Base-by-base conservation (phyloP, 148 eudicot species). In the Rhododendron williamsianum region DNA sequence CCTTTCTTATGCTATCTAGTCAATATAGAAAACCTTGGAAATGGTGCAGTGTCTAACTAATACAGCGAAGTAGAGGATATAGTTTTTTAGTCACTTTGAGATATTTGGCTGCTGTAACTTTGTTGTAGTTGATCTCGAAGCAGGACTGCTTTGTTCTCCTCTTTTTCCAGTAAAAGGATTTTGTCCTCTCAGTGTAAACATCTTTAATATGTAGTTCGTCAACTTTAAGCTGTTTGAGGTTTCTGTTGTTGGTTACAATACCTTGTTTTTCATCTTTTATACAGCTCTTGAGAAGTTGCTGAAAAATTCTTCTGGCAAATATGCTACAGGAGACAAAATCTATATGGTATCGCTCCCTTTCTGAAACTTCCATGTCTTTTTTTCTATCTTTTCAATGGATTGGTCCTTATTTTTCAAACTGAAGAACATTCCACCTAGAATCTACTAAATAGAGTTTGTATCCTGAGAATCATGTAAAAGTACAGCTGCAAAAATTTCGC, bases 271-370 rank as follows among this genome's bases (percentile, higher is more conserved):
- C 56, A 77, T 78, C 9, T 77, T 23, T 56, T 77, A 35, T 76
- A 73, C 90, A 91, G 92, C 92, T 86, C 86, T 91, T 63, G 92
- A 91, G 84, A 91, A 83, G 52, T 86, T 91, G 87, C 88, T 91
- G 10, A 88, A 88, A 86, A 88, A 86, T 77, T 76, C 19, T 51
- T 84, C 92, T 63, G 91, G 91, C 56, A 89, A 52, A 85, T 91
- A 84, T 84, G 87, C 91, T 69, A 89, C 77, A 3, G 92, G 92
- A 80, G 91, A 91, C 76, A 83, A 88, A 88, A 86, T 88, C 60
- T 86, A 84, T 83, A 84, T 91, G 92, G 92, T 91, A 43, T 51
- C 67, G 56, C 54, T 86, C 78, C 71, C 77, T 46, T 38, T 49
- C 77, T n/a, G 45, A 21, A 19, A 9, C 27, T 84, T 71, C 2